Conservation (phyloP, 2,329 filamentous ascomycete genomes). For the Aureobasidium sp. region DNA sequence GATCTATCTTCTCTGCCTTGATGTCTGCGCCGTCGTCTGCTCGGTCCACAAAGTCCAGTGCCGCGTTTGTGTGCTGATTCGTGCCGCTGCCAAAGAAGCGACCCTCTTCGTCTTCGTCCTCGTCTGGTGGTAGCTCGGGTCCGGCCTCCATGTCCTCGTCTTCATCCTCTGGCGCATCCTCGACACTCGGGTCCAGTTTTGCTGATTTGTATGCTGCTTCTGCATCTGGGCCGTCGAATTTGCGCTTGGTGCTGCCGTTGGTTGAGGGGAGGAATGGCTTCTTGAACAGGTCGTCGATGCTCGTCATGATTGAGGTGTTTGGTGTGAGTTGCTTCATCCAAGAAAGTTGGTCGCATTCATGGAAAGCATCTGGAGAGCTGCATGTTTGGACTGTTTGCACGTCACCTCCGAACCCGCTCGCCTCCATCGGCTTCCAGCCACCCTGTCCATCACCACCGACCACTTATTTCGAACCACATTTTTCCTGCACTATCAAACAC, state of each 20-base stretch:
- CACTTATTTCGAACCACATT: not conserved
- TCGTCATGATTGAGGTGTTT: conserved; percentile 38
- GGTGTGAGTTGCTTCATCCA: not conserved
- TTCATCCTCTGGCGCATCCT: conserved; percentile 34
- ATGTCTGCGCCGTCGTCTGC: conserved; percentile 46
- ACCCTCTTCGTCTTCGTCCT: conserved; percentile 71
- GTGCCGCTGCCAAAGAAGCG: conserved; percentile 94
- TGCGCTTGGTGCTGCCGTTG: conserved; percentile 40
- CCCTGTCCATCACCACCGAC: not conserved
- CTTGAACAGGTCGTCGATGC: conserved; percentile 56
- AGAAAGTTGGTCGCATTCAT: not conserved
- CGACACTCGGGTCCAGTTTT: conserved; percentile 44
- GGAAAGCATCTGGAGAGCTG: not conserved
- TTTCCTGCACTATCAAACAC: not conserved
- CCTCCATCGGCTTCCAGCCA: not conserved
- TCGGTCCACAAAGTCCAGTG: conserved; percentile 79
- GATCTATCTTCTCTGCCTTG: conserved; percentile 68
- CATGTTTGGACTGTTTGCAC: not conserved
- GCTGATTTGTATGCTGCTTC: conserved; percentile 52
- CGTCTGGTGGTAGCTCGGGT: conserved; percentile 24
- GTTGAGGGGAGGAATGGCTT: conserved; percentile 38
- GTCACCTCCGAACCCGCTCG: not conserved
- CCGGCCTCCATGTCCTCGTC: conserved; percentile 27
- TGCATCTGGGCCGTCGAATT: conserved; percentile 47
- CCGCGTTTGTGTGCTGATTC: conserved; percentile 67